Base-by-base conservation (phyloP, 345 rosid genomes). In the Gossypium rotundifolium region DNA sequence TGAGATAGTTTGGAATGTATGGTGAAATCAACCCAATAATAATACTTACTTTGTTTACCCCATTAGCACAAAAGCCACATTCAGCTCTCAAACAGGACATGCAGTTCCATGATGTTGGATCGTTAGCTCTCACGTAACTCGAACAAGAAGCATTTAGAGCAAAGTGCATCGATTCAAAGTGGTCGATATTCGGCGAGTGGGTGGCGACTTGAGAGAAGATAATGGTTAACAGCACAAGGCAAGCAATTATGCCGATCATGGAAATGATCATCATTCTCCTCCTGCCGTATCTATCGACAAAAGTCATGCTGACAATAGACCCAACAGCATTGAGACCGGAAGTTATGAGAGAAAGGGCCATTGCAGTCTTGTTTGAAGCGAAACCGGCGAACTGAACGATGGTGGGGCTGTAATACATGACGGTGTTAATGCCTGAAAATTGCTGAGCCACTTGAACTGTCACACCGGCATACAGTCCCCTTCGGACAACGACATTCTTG, bases 381-480 rank as follows among this genome's bases (percentile, higher is more conserved):
- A 79, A 93, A 44, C 99, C 98, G 0, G 98, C 93, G 18, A 95
- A 91, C 48, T 95, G 97, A 59, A 95, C 96, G 1, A 93, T 95
- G 1, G 97, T 79, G 0, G 98, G 97, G 59, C 97, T 84, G 72
- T 93, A 93, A 63, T 94, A 94, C 97, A 94, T 85, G 38, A 94
- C 93, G 0, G 97, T 94, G 75, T 94, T 94, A 79, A 94, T 92
- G 9, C 98, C 98, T 0, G 86, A 93, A 67, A 92, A 90, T 68
- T 94, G 98, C 73, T 94, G 97, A 10, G 93, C 98, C 25, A 92
- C 97, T 71, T 94, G 98, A 13, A 88, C 97, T 1, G 95, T 84
- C 29, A 92, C 80, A 9, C 98, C 98, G 0, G 98, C 97, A 0
- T 88, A 88, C 10, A 92, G 91, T 70, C 87, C 98, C 72, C 95